Base-by-base conservation (phyloP, 805 yeast genomes). In the Kazachstania psychrophila region DNA sequence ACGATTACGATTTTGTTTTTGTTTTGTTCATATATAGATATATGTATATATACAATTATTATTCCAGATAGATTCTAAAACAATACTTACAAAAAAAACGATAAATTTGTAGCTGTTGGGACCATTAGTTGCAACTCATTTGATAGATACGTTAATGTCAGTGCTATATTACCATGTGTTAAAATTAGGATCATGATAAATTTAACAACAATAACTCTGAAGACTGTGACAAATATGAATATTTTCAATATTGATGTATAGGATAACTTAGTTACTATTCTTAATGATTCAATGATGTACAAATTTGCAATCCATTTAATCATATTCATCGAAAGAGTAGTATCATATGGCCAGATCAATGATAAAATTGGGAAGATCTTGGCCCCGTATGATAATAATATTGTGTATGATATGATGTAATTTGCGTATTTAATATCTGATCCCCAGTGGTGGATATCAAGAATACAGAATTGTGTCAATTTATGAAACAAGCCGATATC, bases 311-410 rank as follows among this genome's bases (percentile, higher is more conserved):
- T 70, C 46, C 75, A 64, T 40, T 72, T 72, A 22, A 83, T 80
- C 8, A 77, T 62, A 5, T 65, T 63, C 15, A 77, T 70, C 0
- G 81, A 79, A 3, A 80, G 66, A 1, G 79, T 67, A n/a, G 82
- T 73, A 52, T 92, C 96, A 52, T 92, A 92, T 0, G 95, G 92
- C 99, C 99, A 92, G 24, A 92, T 89, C 23, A 92, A 66, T 88
- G 89, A 89, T 23, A 92, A 67, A 14, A 92, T 80, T 0, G 98
- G 98, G 44, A 89, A 79, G 16, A 89, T 65, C 52, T 82, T 85
- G 27, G 89, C 79, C 1, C 84, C 75, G 30, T 85, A 77, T 0
- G 96, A 78, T 5, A 87, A 69, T 31, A 88, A 54, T 1, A 87
- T 68, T 0, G 95, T 80, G 8, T 78, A 69, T 1, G 86, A 69